Evolutionary conservation across 2,329 filamentous ascomycete species (phyloP).

Genomic region (Hypomyces perniciosus): DNA sequence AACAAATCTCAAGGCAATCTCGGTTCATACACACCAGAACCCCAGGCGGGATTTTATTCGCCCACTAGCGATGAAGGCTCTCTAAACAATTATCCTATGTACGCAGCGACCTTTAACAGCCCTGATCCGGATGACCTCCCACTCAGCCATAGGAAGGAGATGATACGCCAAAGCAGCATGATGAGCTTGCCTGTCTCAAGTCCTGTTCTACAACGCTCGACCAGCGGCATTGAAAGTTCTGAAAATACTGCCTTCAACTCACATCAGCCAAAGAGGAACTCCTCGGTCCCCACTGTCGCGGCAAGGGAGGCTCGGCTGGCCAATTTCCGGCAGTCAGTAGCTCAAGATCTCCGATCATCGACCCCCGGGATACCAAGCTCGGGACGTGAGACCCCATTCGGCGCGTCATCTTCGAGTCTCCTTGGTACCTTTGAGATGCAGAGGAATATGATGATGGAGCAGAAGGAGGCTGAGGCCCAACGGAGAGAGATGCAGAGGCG

Average conservation of each 20-base stretch:
- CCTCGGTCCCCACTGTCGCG: slow-evolving; percentile 34
- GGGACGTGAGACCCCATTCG: slow-evolving; percentile 35
- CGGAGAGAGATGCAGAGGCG: slow-evolving; percentile 52
- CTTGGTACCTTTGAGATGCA: slow-evolving; percentile 43
- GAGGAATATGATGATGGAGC: slow-evolving; percentile 51
- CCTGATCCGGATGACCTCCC: slow-evolving; percentile 62
- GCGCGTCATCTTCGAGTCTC: slow-evolving; percentile 25
- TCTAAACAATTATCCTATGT: slow-evolving; percentile 31
- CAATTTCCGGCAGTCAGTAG: slow-evolving; percentile 60
- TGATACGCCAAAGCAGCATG: slow-evolving; percentile 51
- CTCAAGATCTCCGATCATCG: slow-evolving; percentile 50
- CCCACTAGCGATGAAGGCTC: slow-evolving; percentile 38
- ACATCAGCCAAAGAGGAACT: slow-evolving; percentile 47
- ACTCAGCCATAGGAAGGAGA: slow-evolving; percentile 58
- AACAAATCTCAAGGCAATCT: slow-evolving; percentile 43
- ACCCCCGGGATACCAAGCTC: slow-evolving; percentile 28
- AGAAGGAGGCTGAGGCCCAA: slow-evolving; percentile 57
- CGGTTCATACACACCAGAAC: slow-evolving; percentile 22
- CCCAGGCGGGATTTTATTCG: slow-evolving; percentile 18
- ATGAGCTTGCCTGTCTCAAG: slow-evolving; percentile 26
- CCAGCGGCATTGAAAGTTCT: slow-evolving; percentile 22
- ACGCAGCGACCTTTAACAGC: slow-evolving; percentile 23
- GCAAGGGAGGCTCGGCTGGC: slow-evolving; percentile 56
- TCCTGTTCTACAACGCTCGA: slow-evolving; percentile 17
- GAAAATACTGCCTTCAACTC: slow-evolving; percentile 43